Evolutionary conservation across 805 yeast genomes (phyloP), one percentile per base, ranked within the genome.

Genomic region (Suhomyces kilbournensis): DNA sequence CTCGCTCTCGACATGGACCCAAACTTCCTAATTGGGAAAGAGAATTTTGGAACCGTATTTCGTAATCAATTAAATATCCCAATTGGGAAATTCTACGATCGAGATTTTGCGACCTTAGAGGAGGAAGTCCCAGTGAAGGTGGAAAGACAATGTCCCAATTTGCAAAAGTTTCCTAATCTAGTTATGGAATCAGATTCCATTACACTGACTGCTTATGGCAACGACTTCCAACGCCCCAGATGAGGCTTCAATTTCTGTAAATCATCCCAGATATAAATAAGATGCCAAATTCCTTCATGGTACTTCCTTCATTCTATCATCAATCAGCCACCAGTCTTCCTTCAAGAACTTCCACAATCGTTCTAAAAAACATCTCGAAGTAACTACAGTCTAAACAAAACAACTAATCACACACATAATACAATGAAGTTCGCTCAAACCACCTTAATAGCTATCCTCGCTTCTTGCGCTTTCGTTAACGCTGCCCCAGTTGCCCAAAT

Each of bases 361-460:
- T 38, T 38, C 42, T 38, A 38, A 17, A 15, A 17, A 38, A 23
- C 42, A 38, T 38, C 42, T 19, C 23, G 42, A 38, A 38, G n/a
- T 19, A 19, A 38, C 7, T 17, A 38, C 35, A 7, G 35, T 32
- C 35, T 32, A n/a, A 32, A 32, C 17, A 7, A 14, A 32, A 32
- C 42, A 17, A 8, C 42, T 10, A 19, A 38, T 8, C 23, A 17
- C 23, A 17, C 23, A 38, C 22, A 38, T 35, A 35, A 35, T 35
- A 35, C 54, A 60, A 75, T 75, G 79, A 75, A 73, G 67, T 69
- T 74, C 43, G 62, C 78, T 38, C 64, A 72, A 44, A 60, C 78
- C 46, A 66, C 78, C 46, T 62, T 69, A 49, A 60, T 72, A 55
- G 76, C 78, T 51, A 60, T 74, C 55, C 67, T 72, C 60, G 76